phyloP scores from a whole-genome alignment of 495 filamentous ascomycete genomes.

The Penicillium angulare region DNA sequence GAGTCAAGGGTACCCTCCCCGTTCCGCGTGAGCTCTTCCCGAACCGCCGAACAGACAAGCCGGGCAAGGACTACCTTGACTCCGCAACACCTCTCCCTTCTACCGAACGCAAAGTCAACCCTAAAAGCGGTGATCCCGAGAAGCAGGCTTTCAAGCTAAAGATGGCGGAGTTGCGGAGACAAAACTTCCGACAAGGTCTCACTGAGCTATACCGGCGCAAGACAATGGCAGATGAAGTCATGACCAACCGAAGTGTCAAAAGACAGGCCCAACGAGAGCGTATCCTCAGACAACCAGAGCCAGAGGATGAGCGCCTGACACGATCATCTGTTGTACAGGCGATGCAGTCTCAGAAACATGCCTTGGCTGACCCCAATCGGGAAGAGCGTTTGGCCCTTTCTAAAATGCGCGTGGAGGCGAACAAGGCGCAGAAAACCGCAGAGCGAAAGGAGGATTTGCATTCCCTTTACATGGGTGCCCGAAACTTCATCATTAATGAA shows the following conservation, averaged over 20 bases:
- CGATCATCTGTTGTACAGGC: slow-evolving; percentile 46
- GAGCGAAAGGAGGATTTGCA: slow-evolving; percentile 53
- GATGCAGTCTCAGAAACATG: slow-evolving; percentile 37
- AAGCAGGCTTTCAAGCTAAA: slow-evolving; percentile 60
- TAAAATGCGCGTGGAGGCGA: slow-evolving; percentile 33
- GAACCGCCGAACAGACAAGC: slow-evolving; percentile 46
- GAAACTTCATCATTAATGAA: slow-evolving; percentile 63
- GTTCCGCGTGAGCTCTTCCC: slow-evolving; percentile 67
- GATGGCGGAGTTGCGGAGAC: slow-evolving; percentile 58
- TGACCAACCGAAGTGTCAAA: slow-evolving; percentile 32
- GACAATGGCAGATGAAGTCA: slow-evolving; percentile 33
- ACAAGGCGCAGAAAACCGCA: slow-evolving; percentile 35
- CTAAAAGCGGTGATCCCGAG: slow-evolving; percentile 41
- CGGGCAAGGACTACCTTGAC: slow-evolving; percentile 51
- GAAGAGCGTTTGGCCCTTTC: slow-evolving; percentile 45
- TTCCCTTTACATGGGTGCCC: slow-evolving; percentile 62
- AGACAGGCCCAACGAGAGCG: slow-evolving; percentile 43
- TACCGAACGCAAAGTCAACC: slow-evolving; percentile 26
- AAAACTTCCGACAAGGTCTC: slow-evolving; percentile 64
- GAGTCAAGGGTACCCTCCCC: slow-evolving; percentile 70
- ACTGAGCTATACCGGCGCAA: slow-evolving; percentile 58
- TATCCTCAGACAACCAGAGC: slow-evolving; percentile 48
- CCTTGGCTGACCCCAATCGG: slow-evolving; percentile 48
- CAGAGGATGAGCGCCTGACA: slow-evolving; percentile 63
- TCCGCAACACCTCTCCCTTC: slow-evolving; percentile 39